Conservation (phyloP, 306 rosid species). For the Dicorynia guianensis region DNA sequence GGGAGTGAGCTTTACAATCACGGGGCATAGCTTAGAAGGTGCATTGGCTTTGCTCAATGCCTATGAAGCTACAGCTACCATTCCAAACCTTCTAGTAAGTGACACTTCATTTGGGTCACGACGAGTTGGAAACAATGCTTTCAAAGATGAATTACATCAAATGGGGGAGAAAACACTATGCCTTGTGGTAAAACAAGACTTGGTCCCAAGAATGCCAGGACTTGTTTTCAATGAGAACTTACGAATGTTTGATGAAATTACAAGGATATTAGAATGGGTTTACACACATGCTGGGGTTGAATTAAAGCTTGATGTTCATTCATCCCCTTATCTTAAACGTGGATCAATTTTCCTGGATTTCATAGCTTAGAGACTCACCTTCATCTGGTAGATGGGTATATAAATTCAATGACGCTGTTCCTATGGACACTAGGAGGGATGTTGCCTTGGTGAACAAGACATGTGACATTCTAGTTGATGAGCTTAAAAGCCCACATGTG, state of each 20-base stretch:
- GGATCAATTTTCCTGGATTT: conserved; percentile 53
- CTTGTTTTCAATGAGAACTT: conserved; percentile 57
- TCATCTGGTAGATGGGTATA: conserved; percentile 73
- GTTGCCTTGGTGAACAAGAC: conserved; percentile 73
- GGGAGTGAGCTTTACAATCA: conserved; percentile 66
- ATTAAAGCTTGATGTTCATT: conserved; percentile 55
- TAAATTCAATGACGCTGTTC: conserved; percentile 35
- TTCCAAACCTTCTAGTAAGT: conserved; percentile 49
- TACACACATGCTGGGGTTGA: conserved; percentile 67
- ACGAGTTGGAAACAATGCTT: conserved; percentile 70
- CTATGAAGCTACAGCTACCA: conserved; percentile 51
- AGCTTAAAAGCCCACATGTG: conserved; percentile 62
- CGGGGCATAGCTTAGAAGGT: conserved; percentile 84
- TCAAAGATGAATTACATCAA: conserved; percentile 56
- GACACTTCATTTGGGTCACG: conserved; percentile 80
- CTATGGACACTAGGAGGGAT: conserved; percentile 67
- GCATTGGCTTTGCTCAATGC: conserved; percentile 71
- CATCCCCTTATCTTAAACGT: conserved; percentile 64
- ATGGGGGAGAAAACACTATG: conserved; percentile 59
- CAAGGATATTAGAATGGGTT: conserved; percentile 58
- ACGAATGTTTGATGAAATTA: conserved; percentile 51
- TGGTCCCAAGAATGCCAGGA: conserved; percentile 68
- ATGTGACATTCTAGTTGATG: conserved; percentile 66
- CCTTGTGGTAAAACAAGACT: conserved; percentile 59
- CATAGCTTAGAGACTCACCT: conserved; percentile 72